Base-by-base conservation (phyloP, 176 grass and related monocot species). In the Carex parvula region DNA sequence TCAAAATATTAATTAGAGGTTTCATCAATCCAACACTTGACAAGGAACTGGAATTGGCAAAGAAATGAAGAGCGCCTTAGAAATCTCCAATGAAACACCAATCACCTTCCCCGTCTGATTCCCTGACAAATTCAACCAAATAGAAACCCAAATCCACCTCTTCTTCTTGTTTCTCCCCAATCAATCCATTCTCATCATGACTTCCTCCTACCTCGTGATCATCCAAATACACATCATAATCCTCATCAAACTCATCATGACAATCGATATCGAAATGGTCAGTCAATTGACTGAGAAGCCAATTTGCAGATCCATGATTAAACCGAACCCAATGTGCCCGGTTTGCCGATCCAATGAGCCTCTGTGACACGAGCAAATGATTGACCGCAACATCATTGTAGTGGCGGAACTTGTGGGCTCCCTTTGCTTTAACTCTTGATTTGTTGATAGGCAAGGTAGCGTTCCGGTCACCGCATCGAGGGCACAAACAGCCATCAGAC, bases 91-190 rank as follows among this genome's bases (percentile, higher is more conserved):
- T 22, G 18, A 80, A 60, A 71, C 50, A 84, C 54, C 82, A 73
- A 84, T 72, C 65, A 56, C 20, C 21, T 60, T 68, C 68, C 17
- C 54, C 54, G 3, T 84, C 18, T 18, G 24, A 84, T 33, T 73
- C 54, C 64, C 50, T 80, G 24, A 80, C 55, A 60, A 80, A 80
- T 37, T 80, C 30, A 80, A 80, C 77, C 37, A 59, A 59, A 72
- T 59, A 32, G 82, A 72, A 72, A 70, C 82, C 64, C 82, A 26
- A 24, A 30, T 84, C 35, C 48, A 69, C 16, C 50, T 60, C 62
- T 15, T n/a, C 44, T 32, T 70, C 20, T 37, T 71, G 5, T 69
- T 53, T 52, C 81, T 29, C 54, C 6, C 13, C 13, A n/a, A 32
- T 79, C 50, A 79, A 79, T 29, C 55, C 35, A 75, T 61, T 61